Percentiles rank a stretch among this genome's conserved stretches.
Evolutionary conservation across 2,329 filamentous ascomycete species (phyloP).

Genomic region (Aspergillus hiratsukae): DNA sequence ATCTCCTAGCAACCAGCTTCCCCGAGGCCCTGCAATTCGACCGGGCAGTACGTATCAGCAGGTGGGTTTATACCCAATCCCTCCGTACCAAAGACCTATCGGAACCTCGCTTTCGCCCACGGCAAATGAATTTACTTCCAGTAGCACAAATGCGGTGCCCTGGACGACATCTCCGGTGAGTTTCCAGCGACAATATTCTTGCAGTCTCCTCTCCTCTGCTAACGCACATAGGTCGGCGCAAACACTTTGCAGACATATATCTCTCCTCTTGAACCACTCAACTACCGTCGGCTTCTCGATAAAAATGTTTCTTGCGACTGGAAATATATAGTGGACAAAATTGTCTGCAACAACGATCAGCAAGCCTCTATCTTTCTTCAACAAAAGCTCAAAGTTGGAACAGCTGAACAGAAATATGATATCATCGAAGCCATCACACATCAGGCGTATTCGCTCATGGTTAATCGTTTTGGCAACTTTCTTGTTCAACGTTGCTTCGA

Average conservation of each 20-base stretch:
- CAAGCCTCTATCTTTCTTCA: conserved; percentile 98
- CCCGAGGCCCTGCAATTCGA: conserved; percentile 27
- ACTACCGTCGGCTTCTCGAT: conserved; percentile 91
- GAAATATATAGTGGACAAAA: conserved; percentile 99
- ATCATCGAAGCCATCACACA: conserved; percentile 95
- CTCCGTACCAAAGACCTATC: conserved; percentile 51
- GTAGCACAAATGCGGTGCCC: conserved; percentile 18
- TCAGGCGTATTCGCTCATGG: conserved; percentile 92
- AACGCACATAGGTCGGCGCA: conserved; percentile 27
- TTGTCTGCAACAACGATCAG: conserved; percentile 98
- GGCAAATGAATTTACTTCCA: conserved; percentile 67
- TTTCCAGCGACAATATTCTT: conserved; percentile 25
- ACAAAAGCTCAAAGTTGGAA: conserved; percentile 97
- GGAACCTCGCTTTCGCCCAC: conserved; percentile 67
- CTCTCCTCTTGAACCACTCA: conserved; percentile 82
- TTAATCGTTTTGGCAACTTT: conserved; percentile 98
- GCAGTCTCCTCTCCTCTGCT: conserved; percentile 15
- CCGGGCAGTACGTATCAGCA: conserved; percentile 31
- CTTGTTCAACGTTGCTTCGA: conserved; percentile 98
- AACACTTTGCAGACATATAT: conserved; percentile 71
- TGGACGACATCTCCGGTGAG: conserved; percentile 50
- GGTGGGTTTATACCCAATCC: conserved; percentile 32
- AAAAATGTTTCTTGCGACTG: conserved; percentile 97
- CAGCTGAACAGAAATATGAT: conserved; percentile 90
- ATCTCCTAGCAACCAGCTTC: conserved; percentile 18